Percentiles rank a stretch among this genome's conserved stretches.
Evolutionary conservation across 73 alveolate genomes (phyloP).

Genomic region (Tetrahymena borealis): DNA sequence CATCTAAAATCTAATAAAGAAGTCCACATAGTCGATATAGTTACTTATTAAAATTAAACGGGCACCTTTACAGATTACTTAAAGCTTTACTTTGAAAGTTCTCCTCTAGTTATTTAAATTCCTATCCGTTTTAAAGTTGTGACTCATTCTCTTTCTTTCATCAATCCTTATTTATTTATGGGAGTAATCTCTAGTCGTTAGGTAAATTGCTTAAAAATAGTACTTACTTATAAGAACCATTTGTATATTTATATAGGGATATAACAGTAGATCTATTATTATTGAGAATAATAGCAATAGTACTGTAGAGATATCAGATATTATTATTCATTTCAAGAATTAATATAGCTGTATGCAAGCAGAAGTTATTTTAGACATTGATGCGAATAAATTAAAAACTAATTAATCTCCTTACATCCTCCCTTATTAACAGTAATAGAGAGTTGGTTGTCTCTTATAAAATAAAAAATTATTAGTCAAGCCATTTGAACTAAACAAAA

Average conservation of each 20-base stretch:
- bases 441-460: neutral
- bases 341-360: neutral
- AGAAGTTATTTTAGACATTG: neutral
- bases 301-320: neutral
- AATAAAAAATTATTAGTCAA: neutral
- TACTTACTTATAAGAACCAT: too few species aligned
- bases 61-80: neutral
- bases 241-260: neutral
- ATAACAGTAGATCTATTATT: neutral
- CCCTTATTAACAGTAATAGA: neutral
- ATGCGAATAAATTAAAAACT: neutral
- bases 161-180: neutral
- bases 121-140: neutral
- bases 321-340: neutral
- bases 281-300: neutral
- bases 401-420: neutral
- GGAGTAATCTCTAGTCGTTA: neutral
- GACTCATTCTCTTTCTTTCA: neutral
- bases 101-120: neutral
- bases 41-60: neutral
- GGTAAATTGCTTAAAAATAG: too few species aligned
- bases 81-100: neutral
- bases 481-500: neutral
- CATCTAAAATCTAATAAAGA: neutral
- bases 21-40: neutral